Evolutionary conservation across 2,329 filamentous ascomycete species (phyloP).

Genomic region (Aspergillus intermedius): DNA sequence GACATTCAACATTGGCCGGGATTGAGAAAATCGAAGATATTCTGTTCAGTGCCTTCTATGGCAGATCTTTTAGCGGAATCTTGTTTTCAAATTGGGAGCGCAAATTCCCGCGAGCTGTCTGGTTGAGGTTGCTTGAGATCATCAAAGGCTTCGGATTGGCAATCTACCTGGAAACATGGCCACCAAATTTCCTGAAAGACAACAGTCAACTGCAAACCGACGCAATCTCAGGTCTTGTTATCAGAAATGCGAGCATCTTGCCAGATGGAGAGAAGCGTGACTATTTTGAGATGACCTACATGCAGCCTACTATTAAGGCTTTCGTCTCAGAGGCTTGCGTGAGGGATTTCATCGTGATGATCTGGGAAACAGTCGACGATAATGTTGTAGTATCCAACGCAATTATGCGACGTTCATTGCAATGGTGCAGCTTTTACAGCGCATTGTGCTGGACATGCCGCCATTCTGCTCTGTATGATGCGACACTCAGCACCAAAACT

Average conservation of each 20-base stretch:
- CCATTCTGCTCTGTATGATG: constrained; percentile 31
- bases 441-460: constrained; percentile 40
- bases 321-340: constrained; percentile 42
- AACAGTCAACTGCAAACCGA: constrained; percentile 27
- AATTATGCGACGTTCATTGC: constrained; percentile 37
- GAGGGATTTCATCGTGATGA: constrained; percentile 37
- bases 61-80: constrained; percentile 32
- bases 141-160: constrained; percentile 31
- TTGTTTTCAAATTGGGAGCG: constrained; percentile 39
- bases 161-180: constrained; percentile 38
- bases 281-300: constrained; percentile 38
- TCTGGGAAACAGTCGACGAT: constrained; percentile 43
- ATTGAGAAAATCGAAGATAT: constrained; percentile 26
- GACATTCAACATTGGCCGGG: constrained; percentile 17
- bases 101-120: constrained; percentile 21
- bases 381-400: constrained; percentile 33
- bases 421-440: constrained; percentile 45
- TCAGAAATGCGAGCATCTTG: constrained; percentile 38
- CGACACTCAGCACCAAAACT: constrained; percentile 23
- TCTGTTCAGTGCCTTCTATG: constrained; percentile 18
- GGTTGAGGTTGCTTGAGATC: constrained; percentile 26
- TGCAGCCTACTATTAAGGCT: constrained; percentile 39
- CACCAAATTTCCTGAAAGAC: constrained; percentile 36
- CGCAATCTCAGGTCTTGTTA: constrained; percentile 33
- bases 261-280: constrained; percentile 37